phyloP scores from a whole-genome alignment of 805 yeast genomes.

The Candida alai region DNA sequence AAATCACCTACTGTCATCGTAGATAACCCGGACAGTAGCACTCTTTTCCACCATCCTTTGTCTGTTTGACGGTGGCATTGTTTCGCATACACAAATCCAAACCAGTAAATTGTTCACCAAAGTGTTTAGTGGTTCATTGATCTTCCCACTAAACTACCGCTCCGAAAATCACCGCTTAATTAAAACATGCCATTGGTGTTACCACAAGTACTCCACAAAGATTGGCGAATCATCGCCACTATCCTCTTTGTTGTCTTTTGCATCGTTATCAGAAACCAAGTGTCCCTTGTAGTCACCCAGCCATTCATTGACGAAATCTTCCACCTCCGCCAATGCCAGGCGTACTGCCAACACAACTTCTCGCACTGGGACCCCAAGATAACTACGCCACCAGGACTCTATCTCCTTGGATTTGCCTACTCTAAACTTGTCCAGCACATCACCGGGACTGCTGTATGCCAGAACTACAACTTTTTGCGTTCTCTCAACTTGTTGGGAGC shows the following conservation, averaged over 20 bases:
- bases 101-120: no score
- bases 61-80: no score
- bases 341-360: slow-evolving; percentile 60
- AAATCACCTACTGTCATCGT: no score
- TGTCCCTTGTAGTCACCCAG: slow-evolving; percentile 20
- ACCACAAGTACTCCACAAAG: no score
- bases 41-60: no score
- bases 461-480: slow-evolving; percentile 21
- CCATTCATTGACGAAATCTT: slow-evolving; percentile 73
- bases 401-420: slow-evolving; percentile 44
- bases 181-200: no score
- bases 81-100: no score
- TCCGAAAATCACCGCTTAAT: no score
- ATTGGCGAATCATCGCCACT: no score
- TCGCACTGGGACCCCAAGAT: slow-evolving; percentile 80
- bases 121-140: no score
- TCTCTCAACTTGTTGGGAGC: slow-evolving; percentile 68
- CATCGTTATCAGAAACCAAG: slow-evolving; percentile 12
- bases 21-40: no score
- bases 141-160: no score
- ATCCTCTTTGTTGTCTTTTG: slow-evolving; percentile 12
- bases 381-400: slow-evolving; percentile 96
- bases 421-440: slow-evolving; percentile 24
- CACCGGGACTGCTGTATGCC: slow-evolving; percentile 13
- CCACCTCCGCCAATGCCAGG: slow-evolving; percentile 76